These are phyloP conservation scores for Calophaca sinica DNA, from an alignment of 306 rosid species.

Conservation along the genomic window DNA sequence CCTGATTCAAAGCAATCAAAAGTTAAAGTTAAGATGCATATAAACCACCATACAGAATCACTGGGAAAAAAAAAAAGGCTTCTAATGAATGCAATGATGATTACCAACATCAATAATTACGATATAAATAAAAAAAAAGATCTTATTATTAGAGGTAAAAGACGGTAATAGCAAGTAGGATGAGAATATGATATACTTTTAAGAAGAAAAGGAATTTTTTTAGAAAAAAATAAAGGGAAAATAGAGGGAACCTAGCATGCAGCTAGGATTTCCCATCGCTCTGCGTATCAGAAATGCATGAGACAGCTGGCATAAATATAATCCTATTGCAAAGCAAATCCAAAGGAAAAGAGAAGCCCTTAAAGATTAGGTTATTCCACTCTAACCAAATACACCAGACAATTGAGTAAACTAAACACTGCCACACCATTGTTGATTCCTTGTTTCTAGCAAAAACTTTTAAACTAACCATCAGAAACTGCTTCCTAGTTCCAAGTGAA, in stretches of 20 bases:
- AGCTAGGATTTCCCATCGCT: no score
- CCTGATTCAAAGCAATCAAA: constrained; percentile 62
- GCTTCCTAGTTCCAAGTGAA: constrained; percentile 6
- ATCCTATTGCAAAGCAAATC: constrained; percentile 27
- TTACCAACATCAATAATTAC: constrained; percentile 17
- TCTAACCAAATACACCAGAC: constrained; percentile 19
- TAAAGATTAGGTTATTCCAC: neutral
- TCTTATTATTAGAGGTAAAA: neutral
- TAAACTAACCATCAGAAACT: constrained; percentile 27
- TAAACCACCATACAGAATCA: constrained; percentile 39
- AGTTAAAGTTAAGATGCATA: constrained; percentile 47
- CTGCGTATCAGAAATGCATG: neutral
- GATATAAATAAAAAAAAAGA: neutral
- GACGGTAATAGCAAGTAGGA: no score
- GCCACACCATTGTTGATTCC: constrained; percentile 29
- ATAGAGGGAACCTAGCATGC: neutral
- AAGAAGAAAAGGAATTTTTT: neutral
- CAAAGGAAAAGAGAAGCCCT: neutral
- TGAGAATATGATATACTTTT: constrained; percentile 3
- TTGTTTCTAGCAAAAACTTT: constrained; percentile 41
- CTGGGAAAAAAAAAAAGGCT: constrained; percentile 32
- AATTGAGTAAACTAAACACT: neutral
- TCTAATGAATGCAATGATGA: constrained; percentile 34
- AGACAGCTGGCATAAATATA: constrained; percentile 8
- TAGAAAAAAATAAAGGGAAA: neutral